Base-by-base conservation (phyloP, 768 basidiomycete genomes). In the Termitomyces titanicus region DNA sequence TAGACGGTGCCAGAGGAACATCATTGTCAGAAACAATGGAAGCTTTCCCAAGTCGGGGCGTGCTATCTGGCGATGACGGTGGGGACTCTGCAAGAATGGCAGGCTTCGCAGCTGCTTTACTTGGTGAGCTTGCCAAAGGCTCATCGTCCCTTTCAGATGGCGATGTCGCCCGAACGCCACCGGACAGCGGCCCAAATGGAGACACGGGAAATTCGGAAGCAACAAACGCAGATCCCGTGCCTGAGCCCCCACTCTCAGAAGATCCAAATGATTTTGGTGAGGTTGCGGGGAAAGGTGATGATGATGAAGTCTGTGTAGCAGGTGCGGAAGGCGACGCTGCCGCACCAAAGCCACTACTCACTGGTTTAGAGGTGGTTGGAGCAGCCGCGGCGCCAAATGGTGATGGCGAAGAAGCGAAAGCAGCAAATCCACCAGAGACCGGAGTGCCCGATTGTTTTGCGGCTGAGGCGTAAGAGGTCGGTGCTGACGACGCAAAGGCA, bases 341-440 rank as follows among this genome's bases (percentile, higher is more conserved):
- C 3, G 63, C 56, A 17, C 57, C 52, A 50, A 66, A 67, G 11
- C 45, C 62, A 35, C 63, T 59, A 20, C 45, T 46, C 18, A 47
- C 54, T 6, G 38, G 52, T 35, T 48, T 10, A 20, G 54, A 29
- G 11, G 47, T 9, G 3, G 52, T 33, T 6, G 55, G 5, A 31
- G 62, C 46, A n/a, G 62, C 51, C 12, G 54, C 46, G 29, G 55
- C 9, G 6, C 65, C 62, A 55, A 75, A 75, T 24, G 68, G 63
- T 8, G 64, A 66, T 39, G 70, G 64, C 3, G 60, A 44, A 18
- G 67, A 61, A 31, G 66, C 56, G 44, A 69, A 68, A 5, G 63
- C 59, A 29, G 55, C 53, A 52, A 68, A 69, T 10, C 58, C 65
- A 22, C 65, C 64, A 25, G 60, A 47, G 0, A 50, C 6, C 3